Evolutionary conservation across 257 asterid genomes (phyloP), one percentile per base, ranked within the genome.

Genomic region (Penstemon davidsonii): DNA sequence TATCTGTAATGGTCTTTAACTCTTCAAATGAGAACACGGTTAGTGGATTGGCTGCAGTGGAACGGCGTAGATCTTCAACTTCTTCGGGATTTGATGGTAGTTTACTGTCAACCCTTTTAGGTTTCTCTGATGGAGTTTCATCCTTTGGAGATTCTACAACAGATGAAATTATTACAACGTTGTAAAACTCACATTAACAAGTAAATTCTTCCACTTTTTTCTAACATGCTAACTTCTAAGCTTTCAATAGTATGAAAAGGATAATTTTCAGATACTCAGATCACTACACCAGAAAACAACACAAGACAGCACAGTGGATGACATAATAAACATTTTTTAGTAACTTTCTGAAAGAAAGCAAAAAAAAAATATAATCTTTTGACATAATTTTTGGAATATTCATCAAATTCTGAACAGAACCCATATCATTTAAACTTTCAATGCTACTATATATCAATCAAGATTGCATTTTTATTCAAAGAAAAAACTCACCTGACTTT

Each of bases 41-140:
- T 50, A 93, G 77, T 1, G 88, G 97, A 68, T 88, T 90, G 39
- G 86, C 67, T 25, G 89, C 74, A 3, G 82, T 75, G 54, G 82
- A 79, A 36, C 94, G 81, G 7, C 98, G 96, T 44, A 93, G 76
- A 76, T 86, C 68, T 70, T 93, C 98, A 8, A 93, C 98, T 81
- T 93, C 98, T 77, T 88, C 96, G 0, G 98, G 96, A 69, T 92
- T 92, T 25, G 94, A 83, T 13, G 98, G 96, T 39, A 89, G 79
- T 64, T 79, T 88, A 12, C 61, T 76, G 42, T 80, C 83, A 62
- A 79, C 78, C 60, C 76, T 84, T 73, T 61, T 76, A 54, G 52
- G 78, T 49, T 69, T 81, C 18, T 68, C 82, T 4, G 82, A 67
- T 40, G 88, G 77, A 49, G 69, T 70, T 46, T 76, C 75, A 43